Evolutionary conservation across 306 rosid genomes (phyloP).

Genomic region (Vicia villosa): DNA sequence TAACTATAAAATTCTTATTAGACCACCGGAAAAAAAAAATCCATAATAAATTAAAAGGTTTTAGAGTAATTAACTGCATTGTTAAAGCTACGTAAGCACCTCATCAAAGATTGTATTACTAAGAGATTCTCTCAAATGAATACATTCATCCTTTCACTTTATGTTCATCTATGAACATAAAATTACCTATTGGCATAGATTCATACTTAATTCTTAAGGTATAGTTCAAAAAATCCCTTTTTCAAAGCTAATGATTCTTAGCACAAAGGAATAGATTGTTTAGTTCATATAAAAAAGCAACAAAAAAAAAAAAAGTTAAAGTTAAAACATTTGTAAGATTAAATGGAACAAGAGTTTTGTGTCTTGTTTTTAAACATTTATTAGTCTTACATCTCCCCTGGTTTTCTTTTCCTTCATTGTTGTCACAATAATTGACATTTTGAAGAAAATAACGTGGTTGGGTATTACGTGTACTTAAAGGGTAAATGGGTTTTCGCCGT

Average conservation of each 20-base stretch:
- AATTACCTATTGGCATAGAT: too few species aligned
- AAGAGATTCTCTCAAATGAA: too few species aligned
- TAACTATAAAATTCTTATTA: too few species aligned
- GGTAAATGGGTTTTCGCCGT: slow-evolving; percentile 13
- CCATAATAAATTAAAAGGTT: too few species aligned
- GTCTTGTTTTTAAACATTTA: not conserved
- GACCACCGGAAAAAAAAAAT: too few species aligned
- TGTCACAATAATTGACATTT: slow-evolving; percentile 1
- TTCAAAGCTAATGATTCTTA: not conserved
- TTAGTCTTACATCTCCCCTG: not conserved
- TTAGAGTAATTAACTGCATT: too few species aligned
- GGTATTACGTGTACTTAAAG: not conserved
- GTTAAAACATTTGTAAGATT: not conserved
- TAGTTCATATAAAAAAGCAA: not conserved
- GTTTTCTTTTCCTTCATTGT: not conserved
- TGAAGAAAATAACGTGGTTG: not conserved
- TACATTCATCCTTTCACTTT: too few species aligned
- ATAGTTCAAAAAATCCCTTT: not conserved
- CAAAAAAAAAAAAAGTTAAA: not conserved
- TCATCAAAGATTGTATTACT: too few species aligned
- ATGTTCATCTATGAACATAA: too few species aligned
- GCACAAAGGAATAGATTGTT: not conserved
- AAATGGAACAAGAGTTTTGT: not conserved
- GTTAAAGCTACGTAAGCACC: too few species aligned
- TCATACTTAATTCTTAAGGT: not conserved